Percentiles rank a stretch among this genome's conserved stretches.
These are phyloP conservation scores for Astrephomene gubernaculifera DNA, from an alignment of 139 green algal genomes.

Conservation along the genomic window DNA sequence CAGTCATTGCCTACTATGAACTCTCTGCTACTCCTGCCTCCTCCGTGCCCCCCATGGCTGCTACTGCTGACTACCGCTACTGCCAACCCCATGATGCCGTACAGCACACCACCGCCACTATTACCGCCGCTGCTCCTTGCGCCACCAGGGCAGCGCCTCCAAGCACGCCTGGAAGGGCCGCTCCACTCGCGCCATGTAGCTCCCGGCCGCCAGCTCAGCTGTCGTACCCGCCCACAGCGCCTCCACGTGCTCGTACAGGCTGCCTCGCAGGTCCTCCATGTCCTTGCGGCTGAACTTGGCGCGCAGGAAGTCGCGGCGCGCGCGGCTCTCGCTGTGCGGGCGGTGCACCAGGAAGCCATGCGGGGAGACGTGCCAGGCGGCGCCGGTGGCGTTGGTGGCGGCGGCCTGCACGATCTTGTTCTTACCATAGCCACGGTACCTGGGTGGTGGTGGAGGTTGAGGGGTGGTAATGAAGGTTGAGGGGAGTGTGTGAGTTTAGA, in stretches of 20 bases:
- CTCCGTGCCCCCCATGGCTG: no score
- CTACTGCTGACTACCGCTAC: background rate
- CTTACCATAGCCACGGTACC: slow-evolving; percentile 44
- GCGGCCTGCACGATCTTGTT: slow-evolving; percentile 49
- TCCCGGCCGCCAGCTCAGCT: background rate
- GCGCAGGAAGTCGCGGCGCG: slow-evolving; percentile 24
- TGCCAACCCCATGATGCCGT: background rate
- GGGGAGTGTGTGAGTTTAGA: no score
- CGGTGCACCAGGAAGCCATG: slow-evolving; percentile 45
- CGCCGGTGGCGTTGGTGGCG: slow-evolving; percentile 28
- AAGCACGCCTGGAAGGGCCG: slow-evolving; percentile 5
- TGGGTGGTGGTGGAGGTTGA: no score
- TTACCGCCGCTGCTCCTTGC: background rate
- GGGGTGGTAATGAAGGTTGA: no score
- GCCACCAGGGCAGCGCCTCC: slow-evolving; percentile 28
- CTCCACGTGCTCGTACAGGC: slow-evolving; percentile 39
- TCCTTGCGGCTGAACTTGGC: slow-evolving; percentile 38
- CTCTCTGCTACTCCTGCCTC: no score
- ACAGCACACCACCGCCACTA: background rate
- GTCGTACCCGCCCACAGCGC: background rate
- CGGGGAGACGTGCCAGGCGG: slow-evolving; percentile 6
- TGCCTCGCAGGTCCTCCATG: slow-evolving; percentile 3
- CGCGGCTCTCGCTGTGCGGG: slow-evolving; percentile 27
- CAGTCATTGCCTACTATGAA: no score
- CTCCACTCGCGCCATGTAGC: slow-evolving; percentile 22